phyloP scores from a whole-genome alignment of 2,329 filamentous ascomycete genomes.

The Fusarium sp. region DNA sequence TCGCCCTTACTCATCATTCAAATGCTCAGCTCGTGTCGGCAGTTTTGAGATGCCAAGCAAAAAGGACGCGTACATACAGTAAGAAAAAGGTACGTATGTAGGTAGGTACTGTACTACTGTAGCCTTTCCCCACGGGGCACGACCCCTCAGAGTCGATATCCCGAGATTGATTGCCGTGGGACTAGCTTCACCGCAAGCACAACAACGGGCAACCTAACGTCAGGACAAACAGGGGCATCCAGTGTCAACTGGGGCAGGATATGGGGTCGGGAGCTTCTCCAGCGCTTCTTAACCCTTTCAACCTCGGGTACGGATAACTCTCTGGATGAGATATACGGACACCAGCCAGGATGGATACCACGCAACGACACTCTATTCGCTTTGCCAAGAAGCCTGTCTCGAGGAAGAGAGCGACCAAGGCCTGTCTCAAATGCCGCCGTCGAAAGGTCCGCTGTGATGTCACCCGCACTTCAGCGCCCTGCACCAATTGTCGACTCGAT shows the following conservation, averaged over 20 bases:
- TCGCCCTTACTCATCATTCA: too few species aligned
- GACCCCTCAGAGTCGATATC: constrained; percentile 3
- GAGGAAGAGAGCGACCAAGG: constrained; percentile 34
- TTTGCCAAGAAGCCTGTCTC: constrained; percentile 37
- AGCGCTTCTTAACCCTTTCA: constrained; percentile 7
- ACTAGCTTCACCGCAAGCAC: constrained; percentile 1
- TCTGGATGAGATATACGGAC: not conserved
- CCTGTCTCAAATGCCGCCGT: constrained; percentile 36
- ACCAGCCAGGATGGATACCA: constrained; percentile 25
- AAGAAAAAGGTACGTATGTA: too few species aligned
- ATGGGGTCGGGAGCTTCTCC: constrained; percentile 9
- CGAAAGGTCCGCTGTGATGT: constrained; percentile 39
- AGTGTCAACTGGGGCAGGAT: constrained; percentile 22
- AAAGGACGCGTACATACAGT: too few species aligned
- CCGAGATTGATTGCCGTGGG: constrained; percentile 13
- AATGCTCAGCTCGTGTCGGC: too few species aligned
- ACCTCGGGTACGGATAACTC: constrained; percentile 15
- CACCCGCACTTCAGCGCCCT: constrained; percentile 31
- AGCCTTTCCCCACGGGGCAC: not conserved
- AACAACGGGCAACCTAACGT: not conserved
- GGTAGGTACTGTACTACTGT: too few species aligned
- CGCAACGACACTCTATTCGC: constrained; percentile 25
- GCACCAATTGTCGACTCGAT: constrained; percentile 38
- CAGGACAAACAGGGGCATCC: not conserved
- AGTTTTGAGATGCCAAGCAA: too few species aligned